Evolutionary conservation across 2,329 filamentous ascomycete genomes (phyloP).

Genomic region (Pseudogymnoascus sp.): DNA sequence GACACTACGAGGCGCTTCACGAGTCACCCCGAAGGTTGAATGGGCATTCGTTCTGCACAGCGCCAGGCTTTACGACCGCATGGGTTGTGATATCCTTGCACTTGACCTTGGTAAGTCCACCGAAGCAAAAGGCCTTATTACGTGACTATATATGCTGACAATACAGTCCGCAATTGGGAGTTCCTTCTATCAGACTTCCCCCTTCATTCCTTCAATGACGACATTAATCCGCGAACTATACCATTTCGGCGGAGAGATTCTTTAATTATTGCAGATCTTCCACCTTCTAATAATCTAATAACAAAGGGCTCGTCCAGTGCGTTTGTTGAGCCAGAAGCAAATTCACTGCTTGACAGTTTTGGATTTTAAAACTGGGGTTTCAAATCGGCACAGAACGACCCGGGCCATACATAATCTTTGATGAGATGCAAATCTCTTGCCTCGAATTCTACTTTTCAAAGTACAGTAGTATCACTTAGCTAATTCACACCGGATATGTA

Average conservation of each 20-base stretch:
- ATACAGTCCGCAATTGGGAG: slow-evolving; percentile 68
- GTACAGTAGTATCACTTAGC: not conserved
- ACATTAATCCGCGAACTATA: slow-evolving; percentile 44
- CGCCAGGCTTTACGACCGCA: slow-evolving; percentile 74
- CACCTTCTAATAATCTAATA: slow-evolving; percentile 35
- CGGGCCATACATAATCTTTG: not conserved
- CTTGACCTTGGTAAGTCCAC: slow-evolving; percentile 64
- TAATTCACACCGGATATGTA: not conserved
- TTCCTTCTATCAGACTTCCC: slow-evolving; percentile 51
- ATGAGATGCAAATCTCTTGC: not conserved
- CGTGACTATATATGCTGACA: slow-evolving; percentile 15
- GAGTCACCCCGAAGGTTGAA: slow-evolving; percentile 70
- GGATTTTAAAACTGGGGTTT: slow-evolving; percentile 60
- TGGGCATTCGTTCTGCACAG: slow-evolving; percentile 88
- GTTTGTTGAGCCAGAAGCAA: slow-evolving; percentile 89
- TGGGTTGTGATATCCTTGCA: slow-evolving; percentile 88
- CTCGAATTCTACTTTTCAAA: not conserved
- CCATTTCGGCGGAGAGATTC: slow-evolving; percentile 62
- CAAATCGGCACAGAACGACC: not conserved
- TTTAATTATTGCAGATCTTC: slow-evolving; percentile 71
- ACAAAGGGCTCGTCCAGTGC: slow-evolving; percentile 59
- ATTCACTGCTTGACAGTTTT: slow-evolving; percentile 84
- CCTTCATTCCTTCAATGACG: slow-evolving; percentile 36
- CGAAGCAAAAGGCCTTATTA: not conserved
- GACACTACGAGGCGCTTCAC: slow-evolving; percentile 76